Percentiles rank a stretch among this genome's conserved stretches.
These are phyloP conservation scores for Diaporthe citri DNA, from an alignment of 2,329 filamentous ascomycete genomes.

Conservation along the genomic window DNA sequence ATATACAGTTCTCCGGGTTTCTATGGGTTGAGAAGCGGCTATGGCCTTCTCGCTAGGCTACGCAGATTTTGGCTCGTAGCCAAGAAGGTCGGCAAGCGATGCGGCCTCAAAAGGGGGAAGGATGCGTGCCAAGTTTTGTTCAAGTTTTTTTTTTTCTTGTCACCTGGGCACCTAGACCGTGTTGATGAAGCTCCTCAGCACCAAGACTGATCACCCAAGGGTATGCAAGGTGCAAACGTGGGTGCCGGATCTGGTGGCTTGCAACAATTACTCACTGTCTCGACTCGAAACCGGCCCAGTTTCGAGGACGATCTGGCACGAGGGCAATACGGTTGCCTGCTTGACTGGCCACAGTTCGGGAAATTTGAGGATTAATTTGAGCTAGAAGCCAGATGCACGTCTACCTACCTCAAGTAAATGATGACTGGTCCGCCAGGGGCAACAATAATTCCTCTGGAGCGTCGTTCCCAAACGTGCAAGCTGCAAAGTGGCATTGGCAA, in stretches of 20 bases:
- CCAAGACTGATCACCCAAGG: neutral
- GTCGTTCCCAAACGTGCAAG: neutral
- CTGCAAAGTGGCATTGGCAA: neutral
- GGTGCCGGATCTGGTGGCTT: neutral
- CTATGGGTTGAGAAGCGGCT: neutral
- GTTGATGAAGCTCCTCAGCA: neutral
- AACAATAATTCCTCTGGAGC: neutral
- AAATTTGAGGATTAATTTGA: neutral
- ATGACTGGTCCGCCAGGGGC: neutral
- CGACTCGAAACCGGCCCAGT: neutral
- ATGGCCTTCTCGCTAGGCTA: neutral
- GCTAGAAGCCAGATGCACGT: neutral
- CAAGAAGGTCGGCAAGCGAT: neutral
- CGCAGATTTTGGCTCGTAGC: neutral
- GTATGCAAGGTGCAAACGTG: neutral
- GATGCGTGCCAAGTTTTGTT: conserved; percentile 9
- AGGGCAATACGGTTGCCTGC: too few species aligned
- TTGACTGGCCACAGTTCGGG: neutral
- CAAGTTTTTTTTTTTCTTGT: conserved; percentile 4
- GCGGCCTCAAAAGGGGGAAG: neutral
- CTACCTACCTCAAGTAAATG: neutral
- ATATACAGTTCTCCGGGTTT: neutral
- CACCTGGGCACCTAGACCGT: neutral
- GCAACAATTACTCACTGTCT: neutral
- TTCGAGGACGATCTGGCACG: neutral